These are phyloP conservation scores for Rubroboletus pulcherrimus DNA, from an alignment of 768 basidiomycete species.

Conservation along the genomic window DNA sequence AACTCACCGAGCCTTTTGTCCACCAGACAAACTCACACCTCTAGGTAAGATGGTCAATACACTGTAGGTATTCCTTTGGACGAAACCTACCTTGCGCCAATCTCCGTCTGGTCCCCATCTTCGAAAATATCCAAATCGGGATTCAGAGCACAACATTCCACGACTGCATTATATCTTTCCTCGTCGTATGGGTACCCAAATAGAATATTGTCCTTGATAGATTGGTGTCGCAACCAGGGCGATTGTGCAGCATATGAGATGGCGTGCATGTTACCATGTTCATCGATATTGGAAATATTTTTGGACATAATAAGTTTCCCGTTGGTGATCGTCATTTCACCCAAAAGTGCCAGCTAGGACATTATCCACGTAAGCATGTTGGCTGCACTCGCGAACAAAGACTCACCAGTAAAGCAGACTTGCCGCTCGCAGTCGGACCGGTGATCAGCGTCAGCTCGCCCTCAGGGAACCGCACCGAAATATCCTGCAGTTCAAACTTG, in stretches of 20 bases:
- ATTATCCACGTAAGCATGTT: neutral
- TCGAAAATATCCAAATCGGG: slow-evolving; percentile 83
- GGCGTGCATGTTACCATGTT: slow-evolving; percentile 54
- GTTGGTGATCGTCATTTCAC: slow-evolving; percentile 36
- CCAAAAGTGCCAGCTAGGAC: slow-evolving; percentile 33
- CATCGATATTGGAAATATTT: slow-evolving; percentile 50
- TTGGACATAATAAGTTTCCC: slow-evolving; percentile 45
- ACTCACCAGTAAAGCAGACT: slow-evolving; percentile 43
- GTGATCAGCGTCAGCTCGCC: slow-evolving; percentile 46
- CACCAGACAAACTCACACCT: slow-evolving; percentile 75
- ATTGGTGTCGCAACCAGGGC: slow-evolving; percentile 66
- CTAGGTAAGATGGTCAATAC: slow-evolving; percentile 26
- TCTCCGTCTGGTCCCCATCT: slow-evolving; percentile 82
- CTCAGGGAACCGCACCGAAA: slow-evolving; percentile 45
- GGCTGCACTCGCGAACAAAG: neutral
- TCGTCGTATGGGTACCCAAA: slow-evolving; percentile 71
- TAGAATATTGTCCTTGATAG: slow-evolving; percentile 77
- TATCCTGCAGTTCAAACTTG: slow-evolving; percentile 41
- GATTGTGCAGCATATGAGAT: slow-evolving; percentile 74
- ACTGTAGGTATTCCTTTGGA: neutral
- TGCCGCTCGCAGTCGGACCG: slow-evolving; percentile 48
- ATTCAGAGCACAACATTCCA: slow-evolving; percentile 80
- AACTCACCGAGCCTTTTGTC: slow-evolving; percentile 72
- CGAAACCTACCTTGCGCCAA: slow-evolving; percentile 56
- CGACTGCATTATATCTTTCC: slow-evolving; percentile 66